These are phyloP conservation scores for Hygrophila difformis DNA, from an alignment of 257 asterid species.

Conservation along the genomic window DNA sequence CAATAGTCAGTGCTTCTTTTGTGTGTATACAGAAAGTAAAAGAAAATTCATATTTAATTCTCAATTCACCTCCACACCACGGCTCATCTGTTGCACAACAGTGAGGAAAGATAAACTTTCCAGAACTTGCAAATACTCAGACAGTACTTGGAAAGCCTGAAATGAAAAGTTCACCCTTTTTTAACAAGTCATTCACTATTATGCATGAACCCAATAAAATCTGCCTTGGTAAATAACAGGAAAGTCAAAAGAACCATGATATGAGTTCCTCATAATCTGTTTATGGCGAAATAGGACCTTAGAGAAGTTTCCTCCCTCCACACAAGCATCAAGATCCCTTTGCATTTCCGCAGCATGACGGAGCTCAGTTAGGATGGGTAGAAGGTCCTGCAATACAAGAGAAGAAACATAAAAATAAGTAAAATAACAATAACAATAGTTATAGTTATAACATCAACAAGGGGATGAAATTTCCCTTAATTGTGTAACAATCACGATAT, in stretches of 20 bases:
- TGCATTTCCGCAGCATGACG: slow-evolving; percentile 79
- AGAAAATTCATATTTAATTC: slow-evolving; percentile 2
- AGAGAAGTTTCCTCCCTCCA: slow-evolving; percentile 78
- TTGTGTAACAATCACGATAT: no score
- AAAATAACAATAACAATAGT: background rate
- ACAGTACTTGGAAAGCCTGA: slow-evolving; percentile 92
- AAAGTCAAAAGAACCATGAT: slow-evolving; percentile 2
- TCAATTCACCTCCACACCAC: slow-evolving; percentile 78
- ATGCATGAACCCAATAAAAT: slow-evolving; percentile 14
- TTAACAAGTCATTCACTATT: slow-evolving; percentile 13
- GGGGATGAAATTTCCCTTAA: no score
- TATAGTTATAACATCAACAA: no score
- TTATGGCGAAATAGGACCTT: slow-evolving; percentile 50
- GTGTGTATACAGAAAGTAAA: slow-evolving; percentile 1
- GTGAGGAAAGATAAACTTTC: slow-evolving; percentile 80
- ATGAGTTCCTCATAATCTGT: slow-evolving; percentile 17
- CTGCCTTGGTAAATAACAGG: slow-evolving; percentile 4
- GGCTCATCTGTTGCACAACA: slow-evolving; percentile 89
- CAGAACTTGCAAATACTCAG: slow-evolving; percentile 89
- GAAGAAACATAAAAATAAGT: background rate
- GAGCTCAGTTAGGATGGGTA: slow-evolving; percentile 80
- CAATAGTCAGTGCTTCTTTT: background rate
- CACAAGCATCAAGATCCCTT: slow-evolving; percentile 70
- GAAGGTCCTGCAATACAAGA: slow-evolving; percentile 53
- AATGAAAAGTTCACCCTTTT: no score